A percentile compares a stretch with the other conserved stretches of the same genome.
Conservation (phyloP, 345 rosid species). For the Lenwebbia sp. region DNA sequence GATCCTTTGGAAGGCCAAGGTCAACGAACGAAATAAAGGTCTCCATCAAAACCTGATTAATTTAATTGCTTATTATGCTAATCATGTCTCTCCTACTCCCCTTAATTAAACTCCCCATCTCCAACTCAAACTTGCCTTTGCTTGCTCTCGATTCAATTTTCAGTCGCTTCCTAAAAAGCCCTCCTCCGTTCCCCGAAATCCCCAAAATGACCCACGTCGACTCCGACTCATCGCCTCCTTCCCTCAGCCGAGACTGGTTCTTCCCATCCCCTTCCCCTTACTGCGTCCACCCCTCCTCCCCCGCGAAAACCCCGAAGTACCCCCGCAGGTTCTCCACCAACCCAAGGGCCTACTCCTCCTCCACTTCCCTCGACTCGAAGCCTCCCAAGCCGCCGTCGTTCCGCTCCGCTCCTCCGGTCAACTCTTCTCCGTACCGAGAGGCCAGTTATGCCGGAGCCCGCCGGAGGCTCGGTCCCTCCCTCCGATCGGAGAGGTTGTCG, state of each 20-base stretch:
- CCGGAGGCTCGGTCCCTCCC: conserved; percentile 17
- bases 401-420: conserved; percentile 6
- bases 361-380: conserved; percentile 3
- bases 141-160: background rate
- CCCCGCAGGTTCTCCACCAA: conserved; percentile 31
- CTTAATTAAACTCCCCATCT: background rate
- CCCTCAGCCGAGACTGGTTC: conserved; percentile 50
- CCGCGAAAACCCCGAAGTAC: conserved; percentile 10
- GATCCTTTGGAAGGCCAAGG: background rate
- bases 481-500: background rate
- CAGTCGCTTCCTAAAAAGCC: background rate
- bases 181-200: background rate
- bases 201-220: conserved; percentile 24
- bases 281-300: conserved; percentile 16
- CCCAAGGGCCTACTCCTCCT: conserved; percentile 12
- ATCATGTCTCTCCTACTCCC: background rate
- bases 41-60: background rate
- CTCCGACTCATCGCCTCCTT: conserved; percentile 4
- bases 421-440: conserved; percentile 3
- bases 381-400: conserved; percentile 9
- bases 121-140: background rate
- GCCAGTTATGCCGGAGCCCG: conserved; percentile 17
- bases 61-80: background rate
- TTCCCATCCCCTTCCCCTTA: conserved; percentile 46
- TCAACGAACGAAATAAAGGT: background rate